Evolutionary conservation across 441 rosid species (phyloP).

Genomic region (Iberis amara): DNA sequence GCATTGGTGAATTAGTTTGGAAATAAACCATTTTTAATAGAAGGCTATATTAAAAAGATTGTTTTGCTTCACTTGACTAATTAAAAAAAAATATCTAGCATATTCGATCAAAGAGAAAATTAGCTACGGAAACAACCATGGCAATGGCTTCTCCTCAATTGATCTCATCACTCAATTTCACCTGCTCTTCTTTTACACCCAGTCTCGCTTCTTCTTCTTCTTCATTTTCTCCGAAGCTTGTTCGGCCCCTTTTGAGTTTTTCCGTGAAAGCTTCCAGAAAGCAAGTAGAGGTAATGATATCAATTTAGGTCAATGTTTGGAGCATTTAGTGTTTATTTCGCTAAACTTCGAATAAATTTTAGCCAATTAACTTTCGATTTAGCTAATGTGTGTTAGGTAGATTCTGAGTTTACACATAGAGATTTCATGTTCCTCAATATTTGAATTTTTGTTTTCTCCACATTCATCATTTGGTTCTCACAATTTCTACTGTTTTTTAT

Average conservation of each 20-base stretch:
- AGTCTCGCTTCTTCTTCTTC: conserved; percentile 12
- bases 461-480: too few species aligned
- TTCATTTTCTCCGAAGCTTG: conserved; percentile 26
- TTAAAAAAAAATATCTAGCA: background rate
- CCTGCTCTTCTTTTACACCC: background rate
- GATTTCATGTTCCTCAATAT: too few species aligned
- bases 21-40: too few species aligned
- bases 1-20: too few species aligned
- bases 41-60: too few species aligned
- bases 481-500: too few species aligned
- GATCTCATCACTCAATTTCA: conserved; percentile 25
- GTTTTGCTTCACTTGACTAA: too few species aligned
- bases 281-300: conserved; percentile 48
- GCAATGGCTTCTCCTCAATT: conserved; percentile 28
- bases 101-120: conserved; percentile 10
- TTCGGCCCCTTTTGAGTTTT: conserved; percentile 32
- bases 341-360: background rate
- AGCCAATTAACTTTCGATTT: background rate
- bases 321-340: too few species aligned
- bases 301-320: too few species aligned
- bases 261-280: conserved; percentile 45
- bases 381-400: background rate
- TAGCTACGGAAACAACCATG: conserved; percentile 10
- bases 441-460: too few species aligned
- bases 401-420: too few species aligned